Evolutionary conservation across 75 land plant genomes (phyloP).

Genomic region (Gnetum montanum): DNA sequence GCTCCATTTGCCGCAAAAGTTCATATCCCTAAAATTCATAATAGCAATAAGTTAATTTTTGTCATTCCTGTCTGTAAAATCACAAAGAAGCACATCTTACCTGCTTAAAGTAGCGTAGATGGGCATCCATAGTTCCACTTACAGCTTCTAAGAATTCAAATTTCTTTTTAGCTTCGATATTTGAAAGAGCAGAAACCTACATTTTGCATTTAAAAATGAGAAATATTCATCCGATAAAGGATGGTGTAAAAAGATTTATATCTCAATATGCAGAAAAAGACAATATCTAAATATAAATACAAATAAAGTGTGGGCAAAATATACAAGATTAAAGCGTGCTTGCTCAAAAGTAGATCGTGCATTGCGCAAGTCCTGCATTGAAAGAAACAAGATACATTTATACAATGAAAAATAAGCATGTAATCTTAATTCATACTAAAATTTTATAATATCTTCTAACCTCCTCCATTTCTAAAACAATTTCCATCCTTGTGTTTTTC

Average conservation of each 20-base stretch:
- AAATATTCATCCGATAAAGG: too few relatives aligned
- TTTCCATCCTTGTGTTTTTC: conserved; percentile 64
- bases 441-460: too few relatives aligned
- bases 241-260: too few relatives aligned
- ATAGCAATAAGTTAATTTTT: too few relatives aligned
- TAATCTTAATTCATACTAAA: background rate
- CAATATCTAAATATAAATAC: background rate
- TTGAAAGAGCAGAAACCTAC: conserved; percentile 72
- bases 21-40: conserved; percentile 80
- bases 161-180: conserved; percentile 45
- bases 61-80: too few relatives aligned
- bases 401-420: background rate
- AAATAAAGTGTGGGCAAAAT: conserved; percentile 8
- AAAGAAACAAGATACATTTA: background rate
- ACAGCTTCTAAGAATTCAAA: conserved; percentile 52
- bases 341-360: conserved; percentile 86
- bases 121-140: conserved; percentile 55
- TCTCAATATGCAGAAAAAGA: background rate
- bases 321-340: conserved; percentile 89
- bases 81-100: conserved; percentile 10
- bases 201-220: background rate
- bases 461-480: conserved; percentile 83
- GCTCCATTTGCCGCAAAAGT: conserved; percentile 85
- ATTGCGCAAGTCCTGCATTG: conserved; percentile 67
- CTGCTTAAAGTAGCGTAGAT: conserved; percentile 54